Conservation (phyloP, 2,329 filamentous ascomycete species). For the Aspergillus latus region DNA sequence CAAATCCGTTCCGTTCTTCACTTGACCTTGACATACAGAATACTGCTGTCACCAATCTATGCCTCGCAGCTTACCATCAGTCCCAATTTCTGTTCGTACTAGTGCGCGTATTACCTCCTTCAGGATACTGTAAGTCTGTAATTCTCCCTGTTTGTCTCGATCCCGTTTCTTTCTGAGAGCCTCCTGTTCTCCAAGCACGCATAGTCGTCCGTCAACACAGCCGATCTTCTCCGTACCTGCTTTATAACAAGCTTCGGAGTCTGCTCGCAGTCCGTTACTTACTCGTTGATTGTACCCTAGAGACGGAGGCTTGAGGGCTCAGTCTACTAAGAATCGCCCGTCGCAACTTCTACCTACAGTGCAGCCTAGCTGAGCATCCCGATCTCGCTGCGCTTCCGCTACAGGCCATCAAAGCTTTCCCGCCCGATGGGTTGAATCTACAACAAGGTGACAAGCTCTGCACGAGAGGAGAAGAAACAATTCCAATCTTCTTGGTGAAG, state of each 20-base stretch:
- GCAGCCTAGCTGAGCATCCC: constrained; percentile 20
- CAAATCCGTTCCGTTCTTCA: constrained; percentile 9
- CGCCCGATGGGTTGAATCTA: constrained; percentile 23
- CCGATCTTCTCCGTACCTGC: constrained; percentile 10
- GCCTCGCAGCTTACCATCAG: constrained; percentile 13
- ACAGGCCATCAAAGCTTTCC: constrained; percentile 13
- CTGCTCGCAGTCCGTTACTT: constrained; percentile 4
- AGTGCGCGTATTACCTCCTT: constrained; percentile 5
- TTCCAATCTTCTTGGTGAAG: constrained; percentile 19
- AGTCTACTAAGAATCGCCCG: constrained; percentile 9
- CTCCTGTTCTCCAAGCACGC: constrained; percentile 11
- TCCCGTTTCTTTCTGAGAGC: neutral
- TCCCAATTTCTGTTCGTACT: constrained; percentile 4
- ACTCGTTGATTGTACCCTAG: constrained; percentile 16
- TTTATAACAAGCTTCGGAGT: constrained; percentile 9
- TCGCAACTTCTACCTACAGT: constrained; percentile 16
- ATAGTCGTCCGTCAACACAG: constrained; percentile 4
- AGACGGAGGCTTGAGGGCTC: constrained; percentile 16
- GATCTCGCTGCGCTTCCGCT: constrained; percentile 19
- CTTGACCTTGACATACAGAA: neutral
- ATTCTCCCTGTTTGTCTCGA: neutral
- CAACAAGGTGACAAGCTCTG: constrained; percentile 10
- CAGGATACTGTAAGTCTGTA: constrained; percentile 8
- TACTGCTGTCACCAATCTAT: constrained; percentile 15
- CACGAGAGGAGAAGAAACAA: constrained; percentile 14